These are phyloP conservation scores for Solanum etuberosum DNA, from an alignment of 257 asterid genomes.

Conservation along the genomic window DNA sequence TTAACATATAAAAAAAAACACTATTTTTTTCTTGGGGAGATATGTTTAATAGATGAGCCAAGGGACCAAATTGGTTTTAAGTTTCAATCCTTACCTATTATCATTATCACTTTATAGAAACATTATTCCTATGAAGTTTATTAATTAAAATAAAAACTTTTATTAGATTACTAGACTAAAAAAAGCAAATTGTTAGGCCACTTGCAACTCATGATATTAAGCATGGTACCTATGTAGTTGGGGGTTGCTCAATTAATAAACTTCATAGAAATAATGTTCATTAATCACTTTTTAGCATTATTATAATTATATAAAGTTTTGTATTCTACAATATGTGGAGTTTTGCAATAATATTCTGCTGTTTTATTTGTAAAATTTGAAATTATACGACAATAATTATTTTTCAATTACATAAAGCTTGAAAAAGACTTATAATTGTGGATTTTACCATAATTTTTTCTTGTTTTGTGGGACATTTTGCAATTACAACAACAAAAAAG, in stretches of 20 bases:
- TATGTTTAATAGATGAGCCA: neutral
- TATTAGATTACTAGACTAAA: neutral
- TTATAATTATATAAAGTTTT: neutral
- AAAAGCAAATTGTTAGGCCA: neutral
- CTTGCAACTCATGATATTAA: neutral
- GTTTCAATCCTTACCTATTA: neutral
- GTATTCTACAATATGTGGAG: neutral
- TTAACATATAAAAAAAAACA: too few species aligned
- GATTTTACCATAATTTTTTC: neutral
- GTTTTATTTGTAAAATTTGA: neutral
- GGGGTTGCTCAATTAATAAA: neutral
- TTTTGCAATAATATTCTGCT: neutral
- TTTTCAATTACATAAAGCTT: neutral
- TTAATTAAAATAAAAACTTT: neutral
- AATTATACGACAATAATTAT: neutral
- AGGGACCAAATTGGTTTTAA: neutral
- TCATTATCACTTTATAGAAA: neutral
- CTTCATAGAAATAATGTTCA: neutral
- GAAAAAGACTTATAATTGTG: neutral
- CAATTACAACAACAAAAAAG: neutral
- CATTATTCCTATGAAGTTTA: too few species aligned
- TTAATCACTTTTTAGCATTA: neutral
- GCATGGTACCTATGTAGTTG: neutral
- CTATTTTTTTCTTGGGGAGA: neutral
- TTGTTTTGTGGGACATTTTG: neutral